Conservation (phyloP, 768 basidiomycete genomes). For the Coprinopsis sp. region DNA sequence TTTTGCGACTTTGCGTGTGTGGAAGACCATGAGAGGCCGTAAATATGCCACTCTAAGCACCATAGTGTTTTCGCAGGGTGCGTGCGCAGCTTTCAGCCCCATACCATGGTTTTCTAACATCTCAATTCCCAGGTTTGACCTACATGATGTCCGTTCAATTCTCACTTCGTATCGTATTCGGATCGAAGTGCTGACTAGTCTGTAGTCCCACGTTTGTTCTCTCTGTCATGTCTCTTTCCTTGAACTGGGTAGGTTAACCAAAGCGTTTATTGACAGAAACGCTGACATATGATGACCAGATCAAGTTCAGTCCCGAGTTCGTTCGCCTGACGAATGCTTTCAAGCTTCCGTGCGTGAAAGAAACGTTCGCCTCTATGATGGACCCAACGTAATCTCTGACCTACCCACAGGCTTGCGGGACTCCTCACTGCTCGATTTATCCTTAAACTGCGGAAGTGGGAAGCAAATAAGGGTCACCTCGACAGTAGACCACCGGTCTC, state of each 20-base stretch:
- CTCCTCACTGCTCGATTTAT: conserved; percentile 7
- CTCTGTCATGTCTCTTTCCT: neutral
- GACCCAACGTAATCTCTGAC: neutral
- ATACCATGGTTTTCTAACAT: too few species aligned
- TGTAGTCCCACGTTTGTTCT: neutral
- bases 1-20: conserved; percentile 2
- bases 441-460: conserved; percentile 8
- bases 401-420: conserved; percentile 2
- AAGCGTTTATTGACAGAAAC: neutral
- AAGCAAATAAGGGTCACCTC: too few species aligned
- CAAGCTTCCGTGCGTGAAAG: conserved; percentile 4
- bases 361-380: neutral
- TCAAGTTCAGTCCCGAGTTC: too few species aligned
- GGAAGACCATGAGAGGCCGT: conserved; percentile 1
- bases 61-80: conserved; percentile 6
- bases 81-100: neutral
- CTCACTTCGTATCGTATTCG: too few species aligned
- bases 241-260: neutral
- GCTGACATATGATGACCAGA: too few species aligned
- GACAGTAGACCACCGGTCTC: too few species aligned
- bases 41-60: neutral
- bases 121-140: neutral
- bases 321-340: neutral
- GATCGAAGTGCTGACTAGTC: too few species aligned
- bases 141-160: conserved; percentile 4